phyloP scores from a whole-genome alignment of 768 basidiomycete genomes.

The Trametopsis cervina region DNA sequence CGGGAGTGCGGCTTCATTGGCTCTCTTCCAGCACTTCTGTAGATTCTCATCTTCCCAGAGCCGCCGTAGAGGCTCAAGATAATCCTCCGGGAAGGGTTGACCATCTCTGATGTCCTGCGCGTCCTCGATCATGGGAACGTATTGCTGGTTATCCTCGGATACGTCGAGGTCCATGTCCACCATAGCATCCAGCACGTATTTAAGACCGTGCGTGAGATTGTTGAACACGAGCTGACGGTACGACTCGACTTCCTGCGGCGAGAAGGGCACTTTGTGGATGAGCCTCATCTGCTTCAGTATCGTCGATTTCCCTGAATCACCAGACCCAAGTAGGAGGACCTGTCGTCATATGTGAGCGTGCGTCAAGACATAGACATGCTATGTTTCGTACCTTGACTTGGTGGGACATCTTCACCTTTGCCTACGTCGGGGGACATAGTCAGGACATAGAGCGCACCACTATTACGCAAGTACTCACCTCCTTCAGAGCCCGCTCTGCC shows the following conservation, averaged over 20 bases:
- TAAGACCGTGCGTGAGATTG: slow-evolving; percentile 84
- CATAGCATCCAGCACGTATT: slow-evolving; percentile 80
- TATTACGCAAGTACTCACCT: slow-evolving; percentile 47
- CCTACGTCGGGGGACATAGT: slow-evolving; percentile 35
- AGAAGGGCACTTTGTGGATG: slow-evolving; percentile 85
- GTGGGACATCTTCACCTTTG: slow-evolving; percentile 59
- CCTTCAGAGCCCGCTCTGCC: slow-evolving; percentile 72
- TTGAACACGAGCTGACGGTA: slow-evolving; percentile 91
- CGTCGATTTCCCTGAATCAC: slow-evolving; percentile 91
- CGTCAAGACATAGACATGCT: slow-evolving; percentile 27
- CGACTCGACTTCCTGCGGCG: slow-evolving; percentile 72
- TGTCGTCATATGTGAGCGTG: slow-evolving; percentile 46
- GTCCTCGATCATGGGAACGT: slow-evolving; percentile 58
- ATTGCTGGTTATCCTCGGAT: slow-evolving; percentile 45
- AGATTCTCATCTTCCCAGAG: slow-evolving; percentile 79
- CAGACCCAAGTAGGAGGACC: slow-evolving; percentile 87
- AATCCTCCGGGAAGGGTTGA: slow-evolving; percentile 69
- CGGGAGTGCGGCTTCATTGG: slow-evolving; percentile 87
- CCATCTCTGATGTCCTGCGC: slow-evolving; percentile 71
- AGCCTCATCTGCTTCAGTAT: slow-evolving; percentile 98
- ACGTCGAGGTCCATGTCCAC: slow-evolving; percentile 82
- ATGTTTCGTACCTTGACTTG: slow-evolving; percentile 64
- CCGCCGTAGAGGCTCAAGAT: slow-evolving; percentile 54
- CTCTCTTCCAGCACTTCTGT: slow-evolving; percentile 68
- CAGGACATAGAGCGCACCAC: too few relatives aligned